Evolutionary conservation across 495 filamentous ascomycete species (phyloP).

Genomic region (Hypoxylon lenormandii): DNA sequence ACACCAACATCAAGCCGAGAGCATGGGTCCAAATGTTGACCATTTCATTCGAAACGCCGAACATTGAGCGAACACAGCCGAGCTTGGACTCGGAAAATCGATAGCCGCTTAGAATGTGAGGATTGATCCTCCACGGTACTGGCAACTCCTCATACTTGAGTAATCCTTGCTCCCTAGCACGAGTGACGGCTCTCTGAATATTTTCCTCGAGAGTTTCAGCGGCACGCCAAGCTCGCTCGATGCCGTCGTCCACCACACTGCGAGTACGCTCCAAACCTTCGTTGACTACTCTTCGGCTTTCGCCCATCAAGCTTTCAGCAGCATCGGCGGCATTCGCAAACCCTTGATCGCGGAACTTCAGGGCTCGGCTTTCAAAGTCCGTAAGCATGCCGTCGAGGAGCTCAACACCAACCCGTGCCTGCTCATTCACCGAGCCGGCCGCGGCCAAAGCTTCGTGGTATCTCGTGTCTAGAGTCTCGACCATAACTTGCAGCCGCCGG

Average conservation of each 20-base stretch:
- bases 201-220: conserved; percentile 80
- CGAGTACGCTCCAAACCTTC: conserved; percentile 78
- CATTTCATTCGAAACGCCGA: conserved; percentile 87
- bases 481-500: conserved; percentile 84
- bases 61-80: conserved; percentile 84
- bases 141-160: conserved; percentile 91
- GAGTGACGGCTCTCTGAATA: conserved; percentile 80
- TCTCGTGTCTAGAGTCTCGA: conserved; percentile 90
- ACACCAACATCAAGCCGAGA: conserved; percentile 85
- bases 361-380: conserved; percentile 85
- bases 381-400: conserved; percentile 83
- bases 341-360: conserved; percentile 68
- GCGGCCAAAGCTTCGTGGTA: conserved; percentile 89
- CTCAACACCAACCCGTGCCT: conserved; percentile 85
- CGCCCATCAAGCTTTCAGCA: conserved; percentile 72
- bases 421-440: conserved; percentile 88
- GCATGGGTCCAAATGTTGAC: conserved; percentile 99
- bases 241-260: conserved; percentile 85
- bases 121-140: conserved; percentile 92
- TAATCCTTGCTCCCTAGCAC: conserved; percentile 82
- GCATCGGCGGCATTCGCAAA: conserved; percentile 71
- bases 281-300: conserved; percentile 77
- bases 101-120: conserved; percentile 89
- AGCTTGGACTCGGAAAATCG: conserved; percentile 90
- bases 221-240: conserved; percentile 80